A percentile compares a stretch with the other conserved stretches of the same genome.
Evolutionary conservation across 768 basidiomycete species (phyloP).

Genomic region (Botryobasidium botryosum): DNA sequence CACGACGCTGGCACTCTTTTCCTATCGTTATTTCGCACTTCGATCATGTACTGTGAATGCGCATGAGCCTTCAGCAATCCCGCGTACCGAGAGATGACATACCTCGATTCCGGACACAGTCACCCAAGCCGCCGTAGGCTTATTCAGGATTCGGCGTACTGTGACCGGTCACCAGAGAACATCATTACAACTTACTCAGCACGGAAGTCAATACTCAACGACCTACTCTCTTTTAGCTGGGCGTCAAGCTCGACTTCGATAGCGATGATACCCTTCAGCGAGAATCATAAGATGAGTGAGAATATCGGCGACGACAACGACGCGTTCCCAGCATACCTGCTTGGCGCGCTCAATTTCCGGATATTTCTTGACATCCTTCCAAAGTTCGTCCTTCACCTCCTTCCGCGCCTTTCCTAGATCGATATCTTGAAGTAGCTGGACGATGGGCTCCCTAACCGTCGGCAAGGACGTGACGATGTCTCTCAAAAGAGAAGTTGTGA

Average conservation of each 20-base stretch:
- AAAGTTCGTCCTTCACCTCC: conserved; percentile 53
- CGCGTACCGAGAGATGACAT: conserved; percentile 9
- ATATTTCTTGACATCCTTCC: conserved; percentile 38
- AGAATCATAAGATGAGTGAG: conserved; percentile 7
- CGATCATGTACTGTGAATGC: conserved; percentile 49
- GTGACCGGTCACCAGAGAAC: too few relatives aligned
- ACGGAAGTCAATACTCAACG: background rate
- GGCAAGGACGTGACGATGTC: conserved; percentile 55
- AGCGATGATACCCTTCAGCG: conserved; percentile 44
- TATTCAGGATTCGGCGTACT: conserved; percentile 59
- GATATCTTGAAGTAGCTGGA: conserved; percentile 37
- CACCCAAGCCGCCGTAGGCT: conserved; percentile 58
- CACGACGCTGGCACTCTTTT: conserved; percentile 34
- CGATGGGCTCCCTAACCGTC: conserved; percentile 36
- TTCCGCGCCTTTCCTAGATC: conserved; percentile 44
- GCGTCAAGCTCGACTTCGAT: conserved; percentile 56
- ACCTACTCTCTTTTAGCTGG: conserved; percentile 49
- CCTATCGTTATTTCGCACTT: conserved; percentile 46
- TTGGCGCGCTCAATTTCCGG: conserved; percentile 39
- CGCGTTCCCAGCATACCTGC: conserved; percentile 29
- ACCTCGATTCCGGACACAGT: conserved; percentile 57
- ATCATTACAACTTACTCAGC: too few relatives aligned
- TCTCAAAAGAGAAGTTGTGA: conserved; percentile 51
- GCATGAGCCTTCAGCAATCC: background rate
- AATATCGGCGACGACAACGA: background rate